Evolutionary conservation across 2,329 filamentous ascomycete species (phyloP).

Genomic region (Metarhizium guizhouense): DNA sequence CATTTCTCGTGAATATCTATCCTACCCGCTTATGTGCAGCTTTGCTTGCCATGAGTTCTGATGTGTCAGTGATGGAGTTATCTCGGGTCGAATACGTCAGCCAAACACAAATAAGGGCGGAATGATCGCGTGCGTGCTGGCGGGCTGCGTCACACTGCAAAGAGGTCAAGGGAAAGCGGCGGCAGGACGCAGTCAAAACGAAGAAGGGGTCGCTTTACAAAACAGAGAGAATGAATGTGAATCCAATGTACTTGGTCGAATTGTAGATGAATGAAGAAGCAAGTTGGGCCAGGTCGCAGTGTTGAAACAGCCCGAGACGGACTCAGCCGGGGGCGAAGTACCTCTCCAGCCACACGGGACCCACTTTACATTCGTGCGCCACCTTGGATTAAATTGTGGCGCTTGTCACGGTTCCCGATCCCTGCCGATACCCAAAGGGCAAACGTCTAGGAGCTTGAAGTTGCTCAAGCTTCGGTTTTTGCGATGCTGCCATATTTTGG

Average conservation of each 20-base stretch:
- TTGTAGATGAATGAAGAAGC: background rate
- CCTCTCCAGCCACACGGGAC: constrained; percentile 1
- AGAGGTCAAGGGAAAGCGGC: background rate
- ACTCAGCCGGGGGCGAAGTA: background rate
- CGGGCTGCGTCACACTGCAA: background rate
- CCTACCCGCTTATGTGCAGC: constrained; percentile 63
- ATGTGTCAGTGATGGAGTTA: background rate
- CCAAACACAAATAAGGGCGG: constrained; percentile 8
- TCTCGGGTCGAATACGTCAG: constrained; percentile 7
- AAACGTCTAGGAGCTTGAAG: background rate
- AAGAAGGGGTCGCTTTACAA: background rate
- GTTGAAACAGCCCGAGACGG: background rate
- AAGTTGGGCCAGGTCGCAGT: background rate
- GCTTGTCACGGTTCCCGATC: background rate
- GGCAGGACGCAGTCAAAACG: background rate
- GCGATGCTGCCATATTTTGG: background rate
- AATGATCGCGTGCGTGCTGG: constrained; percentile 1
- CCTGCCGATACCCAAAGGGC: background rate
- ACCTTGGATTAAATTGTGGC: background rate
- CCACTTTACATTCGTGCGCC: too few relatives aligned
- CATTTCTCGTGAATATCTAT: constrained; percentile 3
- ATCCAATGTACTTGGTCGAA: background rate
- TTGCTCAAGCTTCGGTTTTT: background rate
- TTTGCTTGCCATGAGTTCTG: constrained; percentile 54
- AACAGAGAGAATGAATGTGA: background rate